Base-by-base conservation (phyloP, 306 rosid genomes). In the Herpetospermum pedunculosum region DNA sequence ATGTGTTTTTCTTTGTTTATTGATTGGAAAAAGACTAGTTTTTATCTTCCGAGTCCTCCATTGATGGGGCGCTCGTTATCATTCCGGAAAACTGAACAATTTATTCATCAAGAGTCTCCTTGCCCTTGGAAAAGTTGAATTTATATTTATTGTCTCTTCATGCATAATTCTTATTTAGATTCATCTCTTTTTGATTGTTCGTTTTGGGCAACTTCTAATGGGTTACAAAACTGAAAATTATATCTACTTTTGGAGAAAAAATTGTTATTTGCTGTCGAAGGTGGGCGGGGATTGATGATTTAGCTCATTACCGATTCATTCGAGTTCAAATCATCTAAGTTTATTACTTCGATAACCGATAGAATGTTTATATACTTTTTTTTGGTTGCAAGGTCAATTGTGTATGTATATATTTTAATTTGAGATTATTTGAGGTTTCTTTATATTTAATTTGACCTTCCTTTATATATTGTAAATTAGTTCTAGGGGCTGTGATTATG, bases 1-100 rank as follows among this genome's bases (percentile, higher is more conserved):
- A 41, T 26, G 55, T 29, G 14, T 69, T 69, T 32, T 67, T 64
- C 38, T 43, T 41, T 43, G 55, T 69, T 44, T 9, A 44, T 69
- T 29, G 30, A 44, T 69, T 69, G 54, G 72, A 26, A 69, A 69
- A 69, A 69, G 40, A 69, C 73, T 26, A 28, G 54, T 69, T 68
- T 65, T 68, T 43, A 43, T 68, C 54, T 13, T 65, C 21, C 0
- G 50, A 62, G 26, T 62, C 26, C 69, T 62, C 26, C 69, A 62
- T 62, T 30, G 69, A 30, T 3, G 43, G 37, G 70, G 48, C 19
- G 70, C 28, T 34, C 48, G 19, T n/a, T 18, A 34, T 63, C 70
- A 63, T 37, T 68, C 54, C 25, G 23, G 37, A 35, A 29, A 38
- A 68, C 52, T 14, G 14, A 41, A 68, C 73, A 68, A 68, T 25